Percentiles rank a stretch among this genome's conserved stretches.
Evolutionary conservation across 768 basidiomycete genomes (phyloP).

Genomic region (Psilocybe sp.): DNA sequence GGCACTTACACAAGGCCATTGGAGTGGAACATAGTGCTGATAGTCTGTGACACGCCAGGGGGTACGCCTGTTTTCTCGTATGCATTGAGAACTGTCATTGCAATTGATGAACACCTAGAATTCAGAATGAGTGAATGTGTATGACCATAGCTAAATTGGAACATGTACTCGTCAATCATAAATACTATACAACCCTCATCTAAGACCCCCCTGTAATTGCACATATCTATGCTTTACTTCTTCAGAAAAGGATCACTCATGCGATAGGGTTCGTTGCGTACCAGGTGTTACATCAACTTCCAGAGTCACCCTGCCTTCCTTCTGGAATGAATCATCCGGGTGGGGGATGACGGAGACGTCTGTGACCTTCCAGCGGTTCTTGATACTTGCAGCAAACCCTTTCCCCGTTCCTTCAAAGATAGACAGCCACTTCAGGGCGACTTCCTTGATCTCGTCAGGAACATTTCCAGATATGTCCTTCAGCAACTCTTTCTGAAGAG

Average conservation of each 20-base stretch:
- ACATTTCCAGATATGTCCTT: conserved; percentile 34
- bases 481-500: conserved; percentile 19
- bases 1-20: conserved; percentile 34
- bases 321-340: conserved; percentile 30
- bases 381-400: conserved; percentile 28
- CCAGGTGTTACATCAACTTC: conserved; percentile 45
- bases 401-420: conserved; percentile 25
- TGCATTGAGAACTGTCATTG: conserved; percentile 32
- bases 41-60: conserved; percentile 40
- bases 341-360: conserved; percentile 40
- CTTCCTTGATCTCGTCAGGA: conserved; percentile 30
- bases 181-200: conserved; percentile 40
- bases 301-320: conserved; percentile 35
- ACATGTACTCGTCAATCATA: conserved; percentile 43
- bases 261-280: conserved; percentile 16
- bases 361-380: conserved; percentile 25
- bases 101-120: conserved; percentile 38
- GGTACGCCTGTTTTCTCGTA: conserved; percentile 24
- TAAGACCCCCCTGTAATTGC: conserved; percentile 32
- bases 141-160: neutral
- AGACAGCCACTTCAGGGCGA: conserved; percentile 35
- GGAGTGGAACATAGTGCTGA: conserved; percentile 45
- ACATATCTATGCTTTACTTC: conserved; percentile 36
- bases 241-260: neutral
- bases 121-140: neutral